Conservation (phyloP, 1,284 basidiomycete genomes). For the Ceratobasidium sp. region DNA sequence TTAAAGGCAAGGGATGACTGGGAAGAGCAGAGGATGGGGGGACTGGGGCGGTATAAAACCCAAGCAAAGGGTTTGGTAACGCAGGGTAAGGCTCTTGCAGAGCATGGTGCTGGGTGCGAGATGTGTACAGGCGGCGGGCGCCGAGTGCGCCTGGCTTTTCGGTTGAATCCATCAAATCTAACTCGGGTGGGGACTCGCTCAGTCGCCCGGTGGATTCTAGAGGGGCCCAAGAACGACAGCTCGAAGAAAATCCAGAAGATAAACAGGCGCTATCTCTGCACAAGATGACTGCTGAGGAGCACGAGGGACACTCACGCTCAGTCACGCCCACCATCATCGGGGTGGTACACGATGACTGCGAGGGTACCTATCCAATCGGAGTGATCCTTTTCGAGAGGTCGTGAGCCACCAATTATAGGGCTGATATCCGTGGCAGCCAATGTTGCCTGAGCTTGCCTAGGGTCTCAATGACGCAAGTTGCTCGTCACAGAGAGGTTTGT, state of each 20-base stretch:
- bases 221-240: background rate
- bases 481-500: background rate
- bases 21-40: background rate
- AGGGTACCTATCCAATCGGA: conserved; percentile 34
- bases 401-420: background rate
- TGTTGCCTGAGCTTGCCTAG: background rate
- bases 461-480: background rate
- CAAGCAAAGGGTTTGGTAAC: background rate
- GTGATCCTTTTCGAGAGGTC: background rate
- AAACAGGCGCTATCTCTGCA: conserved; percentile 24
- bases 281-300: conserved; percentile 10
- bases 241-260: background rate
- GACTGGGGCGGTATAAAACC: conserved; percentile 9
- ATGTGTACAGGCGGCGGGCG: background rate
- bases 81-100: conserved; percentile 6
- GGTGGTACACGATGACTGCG: conserved; percentile 35
- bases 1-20: conserved; percentile 14
- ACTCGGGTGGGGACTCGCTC: conserved; percentile 2
- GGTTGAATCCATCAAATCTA: background rate
- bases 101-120: conserved; percentile 4
- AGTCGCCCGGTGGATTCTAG: background rate
- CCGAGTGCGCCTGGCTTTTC: background rate
- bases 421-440: background rate
- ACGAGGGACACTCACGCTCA: background rate
- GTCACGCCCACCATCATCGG: conserved; percentile 7